Evolutionary conservation across 352 stramenopile genomes (phyloP), one percentile per base, ranked within the genome.

Genomic region (Phytophthora sp.): DNA sequence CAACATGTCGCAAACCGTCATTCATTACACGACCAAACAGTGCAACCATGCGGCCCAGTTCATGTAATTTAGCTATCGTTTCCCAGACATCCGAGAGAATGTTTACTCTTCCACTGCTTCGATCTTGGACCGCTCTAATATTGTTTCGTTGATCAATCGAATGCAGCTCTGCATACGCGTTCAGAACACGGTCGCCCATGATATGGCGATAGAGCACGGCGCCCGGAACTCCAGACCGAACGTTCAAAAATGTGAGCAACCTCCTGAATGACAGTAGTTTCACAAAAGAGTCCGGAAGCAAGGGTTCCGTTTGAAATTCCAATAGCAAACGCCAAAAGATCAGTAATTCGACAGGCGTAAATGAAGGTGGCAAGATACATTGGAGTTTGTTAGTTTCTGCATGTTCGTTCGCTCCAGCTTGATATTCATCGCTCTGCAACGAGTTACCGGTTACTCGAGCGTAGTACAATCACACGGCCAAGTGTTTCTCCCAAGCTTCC

Each of bases 71-170:
- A 9, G 29, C 29, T 9, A 33, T 33, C 4, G 29, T 33, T 33
- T 33, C 29, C 29, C 29, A 9, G 29, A 33, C 29, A 33, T 33
- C 29, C 9, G 29, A 64, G 4, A 57, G 20, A 5, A 64, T 49
- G 29, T 64, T 49, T 27, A 45, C 35, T 29, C 57, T 65, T 36
- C 45, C 57, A 21, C 57, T 46, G 6, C 35, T 53, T 57, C 20
- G 35, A 30, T 57, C 35, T 11, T 57, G 57, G 1, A 57, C 18
- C 7, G 24, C 8, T n/a, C 23, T 4, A 29, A 57, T 35, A 23
- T 41, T 42, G n/a, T 65, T 8, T 9, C 36, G 57, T 35, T 65
- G 45, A 20, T 53, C 46, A 20, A 29, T 27, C 3, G 46, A 52
- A 21, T 57, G 36, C 20, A 53, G 12, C 3, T 45, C 38, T 26